Evolutionary conservation across 768 basidiomycete genomes (phyloP).

Genomic region (Suillus variegatus): DNA sequence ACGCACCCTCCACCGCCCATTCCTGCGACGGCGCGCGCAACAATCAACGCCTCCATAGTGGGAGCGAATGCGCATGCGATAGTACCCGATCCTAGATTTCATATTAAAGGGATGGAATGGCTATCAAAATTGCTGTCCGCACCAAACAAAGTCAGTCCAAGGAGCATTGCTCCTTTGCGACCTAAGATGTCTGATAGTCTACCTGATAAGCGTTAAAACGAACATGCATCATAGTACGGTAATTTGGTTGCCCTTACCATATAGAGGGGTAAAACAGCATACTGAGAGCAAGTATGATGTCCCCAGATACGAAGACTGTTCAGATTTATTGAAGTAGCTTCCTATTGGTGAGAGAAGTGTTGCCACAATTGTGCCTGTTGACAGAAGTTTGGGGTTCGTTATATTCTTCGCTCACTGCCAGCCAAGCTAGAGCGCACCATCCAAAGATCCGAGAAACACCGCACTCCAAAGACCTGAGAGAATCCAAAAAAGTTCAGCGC

Average conservation of each 20-base stretch:
- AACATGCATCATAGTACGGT: constrained; percentile 3
- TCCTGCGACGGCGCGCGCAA: constrained; percentile 82
- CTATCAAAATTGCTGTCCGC: constrained; percentile 23
- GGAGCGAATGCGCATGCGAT: constrained; percentile 84
- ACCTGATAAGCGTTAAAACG: constrained; percentile 46
- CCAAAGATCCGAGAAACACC: constrained; percentile 82
- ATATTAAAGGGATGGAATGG: constrained; percentile 19
- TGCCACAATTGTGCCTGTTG: constrained; percentile 76
- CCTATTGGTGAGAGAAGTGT: constrained; percentile 85
- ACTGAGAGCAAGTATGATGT: constrained; percentile 86
- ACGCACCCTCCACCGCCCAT: constrained; percentile 91
- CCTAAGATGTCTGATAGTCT: constrained; percentile 84
- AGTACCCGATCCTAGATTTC: constrained; percentile 69
- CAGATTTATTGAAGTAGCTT: constrained; percentile 78
- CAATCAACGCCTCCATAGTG: constrained; percentile 81
- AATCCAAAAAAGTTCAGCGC: constrained; percentile 64
- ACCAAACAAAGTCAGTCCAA: constrained; percentile 86
- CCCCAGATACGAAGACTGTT: constrained; percentile 84
- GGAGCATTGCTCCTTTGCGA: constrained; percentile 83
- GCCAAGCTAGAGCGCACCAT: constrained; percentile 52
- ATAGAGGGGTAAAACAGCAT: constrained; percentile 89
- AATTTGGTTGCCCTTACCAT: constrained; percentile 50
- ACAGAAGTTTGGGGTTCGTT: constrained; percentile 8
- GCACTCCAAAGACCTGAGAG: constrained; percentile 80
- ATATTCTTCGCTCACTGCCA: neutral